Percentiles rank a stretch among this genome's conserved stretches.
Conservation (phyloP, 345 rosid genomes). For the Sapria himalayana region DNA sequence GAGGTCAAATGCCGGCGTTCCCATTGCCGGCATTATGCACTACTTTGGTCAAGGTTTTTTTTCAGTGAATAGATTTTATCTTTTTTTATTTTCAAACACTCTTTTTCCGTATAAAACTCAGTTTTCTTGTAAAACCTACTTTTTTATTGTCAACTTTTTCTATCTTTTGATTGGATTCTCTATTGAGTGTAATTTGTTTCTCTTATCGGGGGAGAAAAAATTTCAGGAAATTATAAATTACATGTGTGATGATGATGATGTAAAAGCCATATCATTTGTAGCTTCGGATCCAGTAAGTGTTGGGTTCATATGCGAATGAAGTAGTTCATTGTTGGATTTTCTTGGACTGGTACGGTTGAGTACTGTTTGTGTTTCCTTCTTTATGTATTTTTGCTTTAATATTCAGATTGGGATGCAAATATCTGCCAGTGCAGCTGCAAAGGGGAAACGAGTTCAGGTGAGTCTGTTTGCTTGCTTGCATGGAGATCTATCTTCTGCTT, state of each 20-base stretch:
- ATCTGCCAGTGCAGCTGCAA: slow-evolving; percentile 17
- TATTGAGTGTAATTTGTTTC: no score
- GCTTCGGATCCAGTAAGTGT: slow-evolving; percentile 21
- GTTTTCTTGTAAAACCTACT: no score
- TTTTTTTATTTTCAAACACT: no score
- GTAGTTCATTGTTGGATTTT: not conserved
- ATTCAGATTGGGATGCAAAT: slow-evolving; percentile 10
- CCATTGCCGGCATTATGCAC: no score
- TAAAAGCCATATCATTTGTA: slow-evolving; percentile 24
- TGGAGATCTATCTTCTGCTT: not conserved
- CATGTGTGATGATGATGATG: slow-evolving; percentile 31
- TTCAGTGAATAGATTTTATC: no score
- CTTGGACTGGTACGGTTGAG: not conserved
- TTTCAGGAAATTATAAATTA: slow-evolving; percentile 29
- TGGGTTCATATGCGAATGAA: not conserved
- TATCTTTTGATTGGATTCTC: no score
- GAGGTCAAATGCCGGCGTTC: no score
- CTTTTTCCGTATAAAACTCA: no score
- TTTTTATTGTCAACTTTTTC: no score
- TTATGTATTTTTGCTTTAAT: not conserved
- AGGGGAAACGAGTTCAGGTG: slow-evolving; percentile 22
- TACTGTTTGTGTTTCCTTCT: not conserved
- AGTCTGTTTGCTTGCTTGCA: not conserved
- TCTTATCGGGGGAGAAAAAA: no score
- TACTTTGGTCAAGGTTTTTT: no score